Conservation (phyloP, 345 rosid species). For the Salix koriyanagi region DNA sequence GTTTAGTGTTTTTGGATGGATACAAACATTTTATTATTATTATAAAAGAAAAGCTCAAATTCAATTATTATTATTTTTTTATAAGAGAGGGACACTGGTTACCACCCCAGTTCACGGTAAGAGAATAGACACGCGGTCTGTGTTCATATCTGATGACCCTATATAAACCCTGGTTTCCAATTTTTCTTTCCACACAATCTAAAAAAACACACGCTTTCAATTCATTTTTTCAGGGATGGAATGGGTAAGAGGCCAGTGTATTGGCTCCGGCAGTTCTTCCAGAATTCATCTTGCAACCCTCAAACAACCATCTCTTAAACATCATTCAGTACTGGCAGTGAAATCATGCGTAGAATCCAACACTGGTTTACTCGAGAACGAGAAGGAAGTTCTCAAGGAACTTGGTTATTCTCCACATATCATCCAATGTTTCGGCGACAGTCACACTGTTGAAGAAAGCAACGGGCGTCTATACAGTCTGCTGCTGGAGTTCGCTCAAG, state of each 20-base stretch:
- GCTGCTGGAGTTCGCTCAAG: conserved; percentile 30
- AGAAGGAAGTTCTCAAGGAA: conserved; percentile 11
- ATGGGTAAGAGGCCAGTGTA: conserved; percentile 24
- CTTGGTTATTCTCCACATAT: conserved; percentile 12
- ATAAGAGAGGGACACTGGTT: too few species aligned
- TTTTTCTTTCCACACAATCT: not conserved
- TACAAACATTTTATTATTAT: too few species aligned
- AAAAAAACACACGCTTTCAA: not conserved
- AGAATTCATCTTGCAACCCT: conserved; percentile 23
- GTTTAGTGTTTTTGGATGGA: too few species aligned
- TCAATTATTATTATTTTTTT: too few species aligned
- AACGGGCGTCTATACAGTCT: conserved; percentile 13
- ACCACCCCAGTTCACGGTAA: not conserved
- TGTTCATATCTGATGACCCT: not conserved
- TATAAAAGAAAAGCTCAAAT: too few species aligned
- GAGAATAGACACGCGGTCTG: not conserved
- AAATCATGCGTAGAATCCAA: conserved; percentile 17
- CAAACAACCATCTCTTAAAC: not conserved
- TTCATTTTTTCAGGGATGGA: conserved; percentile 10
- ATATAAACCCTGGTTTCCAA: not conserved
- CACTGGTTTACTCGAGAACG: conserved; percentile 23
- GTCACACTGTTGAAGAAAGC: conserved; percentile 11
- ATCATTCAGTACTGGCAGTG: conserved; percentile 20
- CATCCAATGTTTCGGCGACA: conserved; percentile 20
- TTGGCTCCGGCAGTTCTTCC: conserved; percentile 29